phyloP scores from a whole-genome alignment of 768 basidiomycete species.

The Mrakia gelida region DNA sequence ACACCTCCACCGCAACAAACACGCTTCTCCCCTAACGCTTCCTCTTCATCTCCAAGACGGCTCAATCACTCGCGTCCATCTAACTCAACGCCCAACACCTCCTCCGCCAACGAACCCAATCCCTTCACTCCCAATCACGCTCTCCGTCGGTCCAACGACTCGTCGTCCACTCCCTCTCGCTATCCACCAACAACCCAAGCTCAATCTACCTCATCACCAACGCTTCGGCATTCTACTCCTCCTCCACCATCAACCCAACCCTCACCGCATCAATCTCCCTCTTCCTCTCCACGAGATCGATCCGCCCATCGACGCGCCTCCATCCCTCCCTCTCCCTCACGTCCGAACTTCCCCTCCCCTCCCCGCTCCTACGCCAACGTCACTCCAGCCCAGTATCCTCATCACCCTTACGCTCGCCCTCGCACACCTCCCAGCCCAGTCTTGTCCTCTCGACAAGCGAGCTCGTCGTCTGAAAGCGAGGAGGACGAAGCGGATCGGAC shows the following conservation, averaged over 20 bases:
- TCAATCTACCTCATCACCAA: background rate
- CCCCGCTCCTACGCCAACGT: slow-evolving; percentile 13
- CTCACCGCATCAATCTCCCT: background rate
- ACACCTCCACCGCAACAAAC: background rate
- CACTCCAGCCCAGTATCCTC: background rate
- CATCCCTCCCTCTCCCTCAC: background rate
- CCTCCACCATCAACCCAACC: background rate
- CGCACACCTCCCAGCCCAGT: background rate
- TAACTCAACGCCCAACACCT: background rate
- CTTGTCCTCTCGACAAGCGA: background rate
- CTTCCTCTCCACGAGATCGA: background rate
- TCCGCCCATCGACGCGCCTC: background rate
- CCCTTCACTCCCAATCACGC: background rate
- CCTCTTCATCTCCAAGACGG: background rate
- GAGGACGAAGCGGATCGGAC: background rate
- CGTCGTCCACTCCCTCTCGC: background rate
- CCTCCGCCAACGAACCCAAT: background rate
- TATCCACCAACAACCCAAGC: background rate
- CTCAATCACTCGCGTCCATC: background rate
- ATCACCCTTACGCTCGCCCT: background rate
- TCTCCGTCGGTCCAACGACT: background rate
- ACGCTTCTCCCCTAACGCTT: background rate
- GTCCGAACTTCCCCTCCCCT: background rate
- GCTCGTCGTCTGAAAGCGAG: background rate
- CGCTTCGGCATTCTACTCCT: background rate